These are phyloP conservation scores for Yamagishiella unicocca DNA, from an alignment of 139 green algal species.

Conservation along the genomic window DNA sequence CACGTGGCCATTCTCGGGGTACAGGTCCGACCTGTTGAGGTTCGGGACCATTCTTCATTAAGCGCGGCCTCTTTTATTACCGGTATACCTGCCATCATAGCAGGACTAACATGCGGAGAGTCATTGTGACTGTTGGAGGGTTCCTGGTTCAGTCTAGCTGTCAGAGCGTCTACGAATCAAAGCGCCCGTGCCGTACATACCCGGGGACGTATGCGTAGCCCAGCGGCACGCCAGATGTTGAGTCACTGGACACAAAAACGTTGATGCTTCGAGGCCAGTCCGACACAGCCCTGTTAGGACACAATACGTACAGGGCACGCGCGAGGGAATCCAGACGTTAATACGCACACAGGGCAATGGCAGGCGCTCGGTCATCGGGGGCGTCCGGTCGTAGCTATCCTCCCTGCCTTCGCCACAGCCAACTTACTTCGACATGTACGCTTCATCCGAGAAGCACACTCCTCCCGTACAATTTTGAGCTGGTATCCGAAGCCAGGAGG, in stretches of 20 bases:
- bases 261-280: neutral
- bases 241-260: neutral
- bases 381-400: neutral
- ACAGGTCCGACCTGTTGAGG: neutral
- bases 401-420: neutral
- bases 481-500: no score
- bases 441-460: neutral
- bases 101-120: no score
- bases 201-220: constrained; percentile 2
- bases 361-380: neutral
- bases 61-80: no score
- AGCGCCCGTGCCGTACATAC: neutral
- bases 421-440: neutral
- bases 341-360: neutral
- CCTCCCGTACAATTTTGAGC: no score
- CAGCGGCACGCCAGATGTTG: neutral
- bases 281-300: neutral
- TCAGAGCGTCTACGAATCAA: neutral
- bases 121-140: neutral
- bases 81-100: no score
- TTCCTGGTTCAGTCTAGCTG: neutral
- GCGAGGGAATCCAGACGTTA: neutral
- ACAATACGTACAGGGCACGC: neutral
- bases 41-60: no score
- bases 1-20: neutral